phyloP scores from a whole-genome alignment of 192 early-diverging fungal genomes.

The Entomortierella lignicola region DNA sequence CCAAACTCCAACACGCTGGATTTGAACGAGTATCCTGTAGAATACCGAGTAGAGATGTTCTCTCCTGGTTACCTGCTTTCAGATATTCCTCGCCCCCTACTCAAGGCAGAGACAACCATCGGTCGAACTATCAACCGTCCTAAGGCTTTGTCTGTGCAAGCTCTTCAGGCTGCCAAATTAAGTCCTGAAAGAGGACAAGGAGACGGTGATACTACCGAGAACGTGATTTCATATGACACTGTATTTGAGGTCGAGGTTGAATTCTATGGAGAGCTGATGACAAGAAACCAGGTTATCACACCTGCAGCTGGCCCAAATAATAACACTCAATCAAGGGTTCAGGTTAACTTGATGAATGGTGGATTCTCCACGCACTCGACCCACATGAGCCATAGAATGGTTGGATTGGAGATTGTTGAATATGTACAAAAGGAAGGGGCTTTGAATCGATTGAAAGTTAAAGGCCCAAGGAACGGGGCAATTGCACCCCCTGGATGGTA shows the following conservation, averaged over 20 bases:
- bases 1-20: constrained; percentile 41
- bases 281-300: constrained; percentile 18
- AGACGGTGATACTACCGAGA: constrained; percentile 20
- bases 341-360: constrained; percentile 56
- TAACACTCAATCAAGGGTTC: constrained; percentile 21
- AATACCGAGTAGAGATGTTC: constrained; percentile 69
- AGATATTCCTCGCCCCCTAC: constrained; percentile 42
- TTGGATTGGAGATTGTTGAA: constrained; percentile 46
- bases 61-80: constrained; percentile 65
- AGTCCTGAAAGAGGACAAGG: constrained; percentile 28
- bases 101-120: constrained; percentile 35
- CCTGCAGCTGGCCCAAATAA: constrained; percentile 1
- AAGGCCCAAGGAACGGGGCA: constrained; percentile 32
- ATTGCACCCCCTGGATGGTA: constrained; percentile 50
- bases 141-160: constrained; percentile 21
- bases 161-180: constrained; percentile 17
- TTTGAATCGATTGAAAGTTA: constrained; percentile 22
- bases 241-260: constrained; percentile 44
- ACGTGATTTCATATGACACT: constrained; percentile 32
- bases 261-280: constrained; percentile 18
- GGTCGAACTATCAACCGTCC: constrained; percentile 14
- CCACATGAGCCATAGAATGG: constrained; percentile 64
- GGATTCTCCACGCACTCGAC: constrained; percentile 66
- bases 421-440: not conserved
- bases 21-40: constrained; percentile 55